phyloP scores from a whole-genome alignment of 768 basidiomycete species.

The Saitozyma podzolica region DNA sequence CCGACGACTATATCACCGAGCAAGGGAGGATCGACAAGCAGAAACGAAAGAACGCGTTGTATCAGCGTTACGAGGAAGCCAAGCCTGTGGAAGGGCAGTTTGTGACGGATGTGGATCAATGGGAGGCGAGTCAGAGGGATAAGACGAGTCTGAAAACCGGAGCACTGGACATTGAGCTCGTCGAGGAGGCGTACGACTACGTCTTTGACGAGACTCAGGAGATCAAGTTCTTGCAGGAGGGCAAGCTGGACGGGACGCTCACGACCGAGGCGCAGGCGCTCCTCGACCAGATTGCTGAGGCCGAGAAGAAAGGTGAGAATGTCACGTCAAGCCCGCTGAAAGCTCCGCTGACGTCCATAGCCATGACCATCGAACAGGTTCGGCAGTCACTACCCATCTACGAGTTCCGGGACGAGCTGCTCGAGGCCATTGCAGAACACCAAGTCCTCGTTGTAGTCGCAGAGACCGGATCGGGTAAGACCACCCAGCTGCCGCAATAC shows the following conservation, averaged over 20 bases:
- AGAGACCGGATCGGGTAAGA: slow-evolving; percentile 98
- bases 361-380: slow-evolving; percentile 85
- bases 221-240: slow-evolving; percentile 89
- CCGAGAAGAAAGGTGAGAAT: slow-evolving; percentile 76
- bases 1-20: slow-evolving; percentile 97
- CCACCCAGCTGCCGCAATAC: slow-evolving; percentile 96
- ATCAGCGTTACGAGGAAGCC: slow-evolving; percentile 86
- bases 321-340: not conserved
- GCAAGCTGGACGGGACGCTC: slow-evolving; percentile 64
- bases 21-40: slow-evolving; percentile 98
- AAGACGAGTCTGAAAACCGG: slow-evolving; percentile 88
- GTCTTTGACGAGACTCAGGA: slow-evolving; percentile 98
- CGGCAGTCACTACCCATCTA: slow-evolving; percentile 93
- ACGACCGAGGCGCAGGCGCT: slow-evolving; percentile 81
- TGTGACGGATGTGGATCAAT: slow-evolving; percentile 94
- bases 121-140: slow-evolving; percentile 88
- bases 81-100: slow-evolving; percentile 79
- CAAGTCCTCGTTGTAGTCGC: slow-evolving; percentile 97
- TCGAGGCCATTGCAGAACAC: slow-evolving; percentile 83
- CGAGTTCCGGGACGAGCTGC: slow-evolving; percentile 78
- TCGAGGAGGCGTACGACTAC: slow-evolving; percentile 88
- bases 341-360: slow-evolving; percentile 53
- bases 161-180: slow-evolving; percentile 80
- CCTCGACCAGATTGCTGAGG: slow-evolving; percentile 84
- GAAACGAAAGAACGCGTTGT: slow-evolving; percentile 87